phyloP scores from a whole-genome alignment of 371 early-diverging fungal genomes.

The Umbelopsis sp. region DNA sequence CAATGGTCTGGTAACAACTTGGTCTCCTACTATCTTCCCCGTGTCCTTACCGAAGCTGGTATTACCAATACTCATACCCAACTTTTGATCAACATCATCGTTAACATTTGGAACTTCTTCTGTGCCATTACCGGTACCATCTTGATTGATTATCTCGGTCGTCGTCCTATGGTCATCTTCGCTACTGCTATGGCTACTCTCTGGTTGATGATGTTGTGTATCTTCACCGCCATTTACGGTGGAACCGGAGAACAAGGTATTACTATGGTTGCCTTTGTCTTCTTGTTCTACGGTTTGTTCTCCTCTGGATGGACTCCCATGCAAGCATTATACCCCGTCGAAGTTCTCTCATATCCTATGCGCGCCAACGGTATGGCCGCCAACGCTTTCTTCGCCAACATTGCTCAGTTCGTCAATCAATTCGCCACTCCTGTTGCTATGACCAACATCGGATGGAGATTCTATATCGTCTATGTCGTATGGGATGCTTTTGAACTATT shows the following conservation, averaged over 20 bases:
- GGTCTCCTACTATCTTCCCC: slow-evolving; percentile 11
- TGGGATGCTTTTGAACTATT: slow-evolving; percentile 18
- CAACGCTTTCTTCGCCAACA: slow-evolving; percentile 16
- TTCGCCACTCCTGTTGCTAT: slow-evolving; percentile 12
- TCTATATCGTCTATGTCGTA: background rate
- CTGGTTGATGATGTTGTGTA: slow-evolving; percentile 17
- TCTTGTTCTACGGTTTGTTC: slow-evolving; percentile 17
- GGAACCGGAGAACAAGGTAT: slow-evolving; percentile 14
- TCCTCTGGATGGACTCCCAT: slow-evolving; percentile 17
- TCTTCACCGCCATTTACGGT: slow-evolving; percentile 13
- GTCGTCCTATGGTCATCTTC: slow-evolving; percentile 14
- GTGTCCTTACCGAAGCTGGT: slow-evolving; percentile 1
- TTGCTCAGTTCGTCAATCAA: slow-evolving; percentile 17
- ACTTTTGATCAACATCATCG: slow-evolving; percentile 14
- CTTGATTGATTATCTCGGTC: slow-evolving; percentile 15
- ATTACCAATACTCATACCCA: slow-evolving; percentile 16
- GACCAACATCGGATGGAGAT: slow-evolving; percentile 17
- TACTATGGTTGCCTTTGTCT: slow-evolving; percentile 17
- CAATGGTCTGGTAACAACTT: slow-evolving; percentile 19
- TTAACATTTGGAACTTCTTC: background rate
- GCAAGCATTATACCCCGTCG: slow-evolving; percentile 17
- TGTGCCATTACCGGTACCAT: slow-evolving; percentile 10
- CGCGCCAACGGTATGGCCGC: slow-evolving; percentile 17
- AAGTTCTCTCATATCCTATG: slow-evolving; percentile 12
- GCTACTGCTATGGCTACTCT: slow-evolving; percentile 2